A percentile compares a stretch with the other conserved stretches of the same genome.
Evolutionary conservation across 2,329 filamentous ascomycete genomes (phyloP).

Genomic region (Colletotrichum neosansevieriae): DNA sequence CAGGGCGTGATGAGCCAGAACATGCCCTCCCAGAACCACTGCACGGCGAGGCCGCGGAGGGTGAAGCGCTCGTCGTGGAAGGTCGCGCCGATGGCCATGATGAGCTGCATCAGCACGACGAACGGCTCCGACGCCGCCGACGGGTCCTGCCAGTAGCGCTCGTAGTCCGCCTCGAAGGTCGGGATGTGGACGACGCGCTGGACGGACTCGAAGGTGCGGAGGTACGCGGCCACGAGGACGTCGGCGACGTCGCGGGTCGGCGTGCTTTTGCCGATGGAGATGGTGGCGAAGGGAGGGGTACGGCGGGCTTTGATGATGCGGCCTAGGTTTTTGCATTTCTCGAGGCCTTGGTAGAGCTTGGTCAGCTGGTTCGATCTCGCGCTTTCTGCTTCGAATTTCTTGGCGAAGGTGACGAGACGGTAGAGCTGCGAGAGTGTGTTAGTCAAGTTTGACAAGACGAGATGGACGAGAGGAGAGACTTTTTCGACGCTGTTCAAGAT

Average conservation of each 20-base stretch:
- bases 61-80: conserved; percentile 60
- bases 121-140: conserved; percentile 56
- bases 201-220: conserved; percentile 68
- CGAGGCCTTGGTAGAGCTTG: conserved; percentile 49
- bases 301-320: conserved; percentile 57
- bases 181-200: conserved; percentile 70
- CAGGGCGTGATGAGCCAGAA: conserved; percentile 61
- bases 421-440: conserved; percentile 42
- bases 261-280: conserved; percentile 54
- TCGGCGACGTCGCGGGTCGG: conserved; percentile 59
- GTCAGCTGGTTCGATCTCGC: conserved; percentile 36
- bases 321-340: conserved; percentile 56
- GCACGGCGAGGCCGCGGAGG: conserved; percentile 56
- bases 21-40: conserved; percentile 67
- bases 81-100: conserved; percentile 63
- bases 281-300: conserved; percentile 48
- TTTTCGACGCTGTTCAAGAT: conserved; percentile 4
- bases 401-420: conserved; percentile 42
- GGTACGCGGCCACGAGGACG: conserved; percentile 63
- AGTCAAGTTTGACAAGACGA: background rate
- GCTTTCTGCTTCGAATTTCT: conserved; percentile 43
- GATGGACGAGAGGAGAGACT: background rate
- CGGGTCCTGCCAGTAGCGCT: conserved; percentile 60
- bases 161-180: conserved; percentile 67
- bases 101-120: conserved; percentile 65